phyloP scores from a whole-genome alignment of 2,329 filamentous ascomycete genomes.

The Thielaviopsis euricoi region DNA sequence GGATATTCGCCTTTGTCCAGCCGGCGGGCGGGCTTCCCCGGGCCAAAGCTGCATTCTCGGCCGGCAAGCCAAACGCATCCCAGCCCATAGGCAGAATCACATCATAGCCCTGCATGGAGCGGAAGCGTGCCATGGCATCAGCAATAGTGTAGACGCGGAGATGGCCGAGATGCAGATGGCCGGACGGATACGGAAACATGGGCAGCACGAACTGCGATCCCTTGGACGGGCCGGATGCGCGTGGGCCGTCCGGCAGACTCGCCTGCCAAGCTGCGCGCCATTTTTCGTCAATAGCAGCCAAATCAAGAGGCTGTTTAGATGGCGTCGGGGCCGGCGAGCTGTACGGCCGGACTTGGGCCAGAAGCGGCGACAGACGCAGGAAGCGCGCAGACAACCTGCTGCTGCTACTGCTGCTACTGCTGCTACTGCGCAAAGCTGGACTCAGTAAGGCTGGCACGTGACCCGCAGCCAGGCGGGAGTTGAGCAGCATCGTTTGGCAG shows the following conservation, averaged over 20 bases:
- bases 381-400: neutral
- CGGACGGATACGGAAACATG: slow-evolving; percentile 91
- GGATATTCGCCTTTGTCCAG: slow-evolving; percentile 72
- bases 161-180: slow-evolving; percentile 72
- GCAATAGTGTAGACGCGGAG: slow-evolving; percentile 81
- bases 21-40: slow-evolving; percentile 57
- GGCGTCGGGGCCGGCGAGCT: slow-evolving; percentile 11
- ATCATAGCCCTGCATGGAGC: slow-evolving; percentile 54
- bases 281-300: slow-evolving; percentile 24
- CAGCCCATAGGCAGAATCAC: slow-evolving; percentile 86
- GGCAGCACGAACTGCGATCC: slow-evolving; percentile 54
- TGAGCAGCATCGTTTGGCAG: neutral
- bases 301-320: slow-evolving; percentile 10
- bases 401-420: neutral
- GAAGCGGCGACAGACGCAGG: neutral
- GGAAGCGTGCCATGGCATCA: slow-evolving; percentile 66
- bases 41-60: slow-evolving; percentile 82
- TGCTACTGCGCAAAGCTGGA: neutral
- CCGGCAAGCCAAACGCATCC: slow-evolving; percentile 83
- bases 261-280: slow-evolving; percentile 33
- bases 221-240: slow-evolving; percentile 3
- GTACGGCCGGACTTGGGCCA: neutral
- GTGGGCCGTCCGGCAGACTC: slow-evolving; percentile 12
- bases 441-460: neutral
- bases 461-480: neutral